These are phyloP conservation scores for Aspergillus terreus DNA, from an alignment of 2,329 filamentous ascomycete genomes.

Conservation along the genomic window DNA sequence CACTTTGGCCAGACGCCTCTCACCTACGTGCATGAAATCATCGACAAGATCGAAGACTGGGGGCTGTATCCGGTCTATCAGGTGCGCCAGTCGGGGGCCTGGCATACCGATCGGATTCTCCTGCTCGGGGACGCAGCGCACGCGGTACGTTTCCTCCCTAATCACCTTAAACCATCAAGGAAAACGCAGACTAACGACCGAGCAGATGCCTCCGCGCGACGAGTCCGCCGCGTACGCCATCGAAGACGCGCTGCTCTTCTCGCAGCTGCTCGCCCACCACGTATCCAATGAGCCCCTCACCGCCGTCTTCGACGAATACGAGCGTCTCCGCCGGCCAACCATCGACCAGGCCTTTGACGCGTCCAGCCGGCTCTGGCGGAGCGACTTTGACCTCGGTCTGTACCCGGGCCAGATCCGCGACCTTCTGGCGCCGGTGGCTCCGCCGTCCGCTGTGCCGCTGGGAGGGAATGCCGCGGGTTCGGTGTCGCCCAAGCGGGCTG, in stretches of 20 bases:
- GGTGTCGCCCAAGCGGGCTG: not conserved
- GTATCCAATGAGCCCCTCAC: constrained; percentile 28
- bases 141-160: constrained; percentile 31
- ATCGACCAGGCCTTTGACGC: constrained; percentile 39
- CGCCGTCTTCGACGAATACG: constrained; percentile 35
- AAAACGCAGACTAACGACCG: not conserved
- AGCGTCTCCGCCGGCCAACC: constrained; percentile 33
- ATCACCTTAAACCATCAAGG: not conserved
- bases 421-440: constrained; percentile 1
- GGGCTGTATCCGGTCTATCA: constrained; percentile 45
- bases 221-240: constrained; percentile 45
- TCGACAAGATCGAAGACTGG: constrained; percentile 35
- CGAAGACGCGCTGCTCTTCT: constrained; percentile 44
- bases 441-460: not conserved
- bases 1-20: not conserved
- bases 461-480: not conserved
- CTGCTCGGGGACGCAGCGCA: constrained; percentile 47
- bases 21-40: constrained; percentile 29
- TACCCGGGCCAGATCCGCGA: constrained; percentile 5
- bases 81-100: constrained; percentile 35
- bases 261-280: constrained; percentile 32
- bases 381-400: constrained; percentile 5
- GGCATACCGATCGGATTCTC: constrained; percentile 38
- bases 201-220: constrained; percentile 46
- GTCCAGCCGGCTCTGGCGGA: constrained; percentile 37